Percentiles rank a stretch among this genome's conserved stretches.
Evolutionary conservation across 768 basidiomycete species (phyloP).

Genomic region (Leucosporidium creatinivorum): DNA sequence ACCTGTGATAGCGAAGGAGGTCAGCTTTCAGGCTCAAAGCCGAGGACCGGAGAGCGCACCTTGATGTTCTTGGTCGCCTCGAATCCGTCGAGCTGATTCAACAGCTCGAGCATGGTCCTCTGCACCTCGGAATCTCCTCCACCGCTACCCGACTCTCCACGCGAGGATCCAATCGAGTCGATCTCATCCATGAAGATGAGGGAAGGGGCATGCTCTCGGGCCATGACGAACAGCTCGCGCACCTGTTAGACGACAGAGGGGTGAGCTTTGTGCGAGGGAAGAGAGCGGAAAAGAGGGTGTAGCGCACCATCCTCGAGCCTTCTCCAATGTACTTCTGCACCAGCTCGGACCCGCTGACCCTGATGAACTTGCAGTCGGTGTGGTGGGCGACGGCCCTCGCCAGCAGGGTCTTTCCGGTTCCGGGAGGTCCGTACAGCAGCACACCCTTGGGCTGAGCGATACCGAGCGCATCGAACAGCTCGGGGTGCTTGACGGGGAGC

Average conservation of each 20-base stretch:
- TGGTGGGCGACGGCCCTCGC: conserved; percentile 95
- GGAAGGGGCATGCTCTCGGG: conserved; percentile 89
- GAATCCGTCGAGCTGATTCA: conserved; percentile 85
- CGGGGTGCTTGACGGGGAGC: conserved; percentile 92
- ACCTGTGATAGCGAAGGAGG: conserved; percentile 43
- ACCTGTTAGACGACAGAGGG: conserved; percentile 3
- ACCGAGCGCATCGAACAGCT: conserved; percentile 89
- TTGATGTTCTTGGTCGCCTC: conserved; percentile 77
- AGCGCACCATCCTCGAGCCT: conserved; percentile 78
- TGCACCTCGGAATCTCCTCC: conserved; percentile 82
- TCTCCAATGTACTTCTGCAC: conserved; percentile 99
- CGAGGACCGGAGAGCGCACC: conserved; percentile 38
- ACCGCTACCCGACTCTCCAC: conserved; percentile 67
- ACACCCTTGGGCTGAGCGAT: conserved; percentile 98
- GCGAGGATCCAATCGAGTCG: conserved; percentile 88
- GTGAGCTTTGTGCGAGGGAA: too few species aligned
- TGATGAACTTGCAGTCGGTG: conserved; percentile 95
- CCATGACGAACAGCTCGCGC: conserved; percentile 96
- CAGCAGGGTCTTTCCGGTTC: conserved; percentile 90
- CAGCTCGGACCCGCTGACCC: conserved; percentile 85
- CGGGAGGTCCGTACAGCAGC: conserved; percentile 87
- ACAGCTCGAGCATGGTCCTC: conserved; percentile 78
- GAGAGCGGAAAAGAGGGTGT: too few species aligned
- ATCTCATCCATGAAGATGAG: conserved; percentile 99
- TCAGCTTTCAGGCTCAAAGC: neutral